Percentiles rank a stretch among this genome's conserved stretches.
These are phyloP conservation scores for Apiospora rasikravindrae DNA, from an alignment of 2,329 filamentous ascomycete genomes.

Conservation along the genomic window DNA sequence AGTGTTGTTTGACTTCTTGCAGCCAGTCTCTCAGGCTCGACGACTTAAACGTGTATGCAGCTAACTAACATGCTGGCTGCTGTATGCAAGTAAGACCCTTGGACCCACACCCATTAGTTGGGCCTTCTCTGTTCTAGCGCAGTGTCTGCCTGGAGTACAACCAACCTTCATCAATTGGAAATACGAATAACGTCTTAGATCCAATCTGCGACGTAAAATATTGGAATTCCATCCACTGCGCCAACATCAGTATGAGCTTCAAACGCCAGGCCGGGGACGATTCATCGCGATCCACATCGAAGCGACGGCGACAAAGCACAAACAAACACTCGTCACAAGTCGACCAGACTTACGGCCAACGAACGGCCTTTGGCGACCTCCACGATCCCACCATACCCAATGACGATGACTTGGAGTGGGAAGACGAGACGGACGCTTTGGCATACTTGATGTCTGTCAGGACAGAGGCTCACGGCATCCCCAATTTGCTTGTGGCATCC, in stretches of 20 bases:
- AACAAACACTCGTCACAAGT: conserved; percentile 22
- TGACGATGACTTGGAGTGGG: conserved; percentile 58
- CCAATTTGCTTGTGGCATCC: conserved; percentile 71
- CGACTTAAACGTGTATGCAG: neutral
- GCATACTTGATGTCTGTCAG: conserved; percentile 65
- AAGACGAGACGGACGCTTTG: conserved; percentile 60
- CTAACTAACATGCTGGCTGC: neutral
- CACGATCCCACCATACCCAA: conserved; percentile 43
- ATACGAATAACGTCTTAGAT: neutral
- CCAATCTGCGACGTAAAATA: neutral
- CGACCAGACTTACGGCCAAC: conserved; percentile 61
- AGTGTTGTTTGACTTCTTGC: neutral
- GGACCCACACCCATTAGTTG: neutral
- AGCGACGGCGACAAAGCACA: conserved; percentile 25
- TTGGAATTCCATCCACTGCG: neutral
- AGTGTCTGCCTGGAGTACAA: neutral
- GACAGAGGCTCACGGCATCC: conserved; percentile 76
- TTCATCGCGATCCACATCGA: conserved; percentile 29
- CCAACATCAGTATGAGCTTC: conserved; percentile 26
- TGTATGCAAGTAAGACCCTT: neutral
- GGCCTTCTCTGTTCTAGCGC: neutral
- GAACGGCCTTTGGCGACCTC: conserved; percentile 63
- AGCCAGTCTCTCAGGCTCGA: neutral
- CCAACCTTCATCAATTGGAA: neutral
- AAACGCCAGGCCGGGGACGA: conserved; percentile 35